Evolutionary conservation across 2,329 filamentous ascomycete genomes (phyloP).

Genomic region (Exophiala dermatitidis): DNA sequence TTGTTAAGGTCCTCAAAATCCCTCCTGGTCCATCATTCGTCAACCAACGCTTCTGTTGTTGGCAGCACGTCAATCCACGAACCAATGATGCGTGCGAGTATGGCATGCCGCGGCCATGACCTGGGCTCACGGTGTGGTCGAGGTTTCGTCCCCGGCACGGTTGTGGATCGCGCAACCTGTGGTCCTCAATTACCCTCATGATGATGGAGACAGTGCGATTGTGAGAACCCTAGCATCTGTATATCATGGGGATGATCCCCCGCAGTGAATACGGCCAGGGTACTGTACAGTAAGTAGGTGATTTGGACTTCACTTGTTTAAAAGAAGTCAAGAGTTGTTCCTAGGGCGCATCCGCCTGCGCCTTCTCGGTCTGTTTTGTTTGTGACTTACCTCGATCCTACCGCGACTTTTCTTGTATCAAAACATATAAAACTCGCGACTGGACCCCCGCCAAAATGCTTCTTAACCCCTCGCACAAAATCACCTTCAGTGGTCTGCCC

Average conservation of each 20-base stretch:
- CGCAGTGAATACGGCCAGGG: not conserved
- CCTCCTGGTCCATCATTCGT: not conserved
- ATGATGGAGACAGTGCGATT: not conserved
- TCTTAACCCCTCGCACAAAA: slow-evolving; percentile 24
- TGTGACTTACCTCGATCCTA: too few relatives aligned
- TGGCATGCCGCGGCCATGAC: not conserved
- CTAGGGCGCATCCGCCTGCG: too few relatives aligned
- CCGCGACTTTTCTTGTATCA: too few relatives aligned
- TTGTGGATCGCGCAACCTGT: not conserved
- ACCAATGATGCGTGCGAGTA: slow-evolving; percentile 1
- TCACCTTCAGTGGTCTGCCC: slow-evolving; percentile 25
- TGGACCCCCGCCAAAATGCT: slow-evolving; percentile 14
- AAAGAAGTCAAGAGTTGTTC: too few relatives aligned
- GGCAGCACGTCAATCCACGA: not conserved
- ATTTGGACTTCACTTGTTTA: too few relatives aligned
- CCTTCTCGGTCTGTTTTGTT: too few relatives aligned
- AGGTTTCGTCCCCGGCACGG: not conserved
- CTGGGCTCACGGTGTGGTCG: not conserved
- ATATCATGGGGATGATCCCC: not conserved
- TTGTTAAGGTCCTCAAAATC: slow-evolving; percentile 15
- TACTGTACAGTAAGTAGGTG: not conserved
- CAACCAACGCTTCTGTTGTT: not conserved
- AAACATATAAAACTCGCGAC: not conserved
- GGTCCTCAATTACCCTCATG: slow-evolving; percentile 1
- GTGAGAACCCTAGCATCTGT: not conserved